A percentile compares a stretch with the other conserved stretches of the same genome.
Conservation (phyloP, 768 basidiomycete species). For the Rhodosporidiobolus odoratus region DNA sequence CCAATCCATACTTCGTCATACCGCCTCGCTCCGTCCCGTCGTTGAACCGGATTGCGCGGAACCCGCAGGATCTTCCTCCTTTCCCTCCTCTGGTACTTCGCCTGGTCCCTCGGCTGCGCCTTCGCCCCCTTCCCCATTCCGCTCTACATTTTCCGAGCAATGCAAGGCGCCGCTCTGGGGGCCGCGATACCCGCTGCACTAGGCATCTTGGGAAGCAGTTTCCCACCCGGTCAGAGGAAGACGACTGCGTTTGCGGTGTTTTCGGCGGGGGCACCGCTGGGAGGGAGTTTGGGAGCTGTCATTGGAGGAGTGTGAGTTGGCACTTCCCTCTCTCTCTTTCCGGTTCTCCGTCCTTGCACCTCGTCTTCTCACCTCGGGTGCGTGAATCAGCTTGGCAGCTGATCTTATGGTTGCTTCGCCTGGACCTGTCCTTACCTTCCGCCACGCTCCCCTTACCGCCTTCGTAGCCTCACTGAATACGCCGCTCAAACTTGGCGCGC, state of each 20-base stretch:
- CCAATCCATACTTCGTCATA: no score
- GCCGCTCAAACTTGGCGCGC: constrained; percentile 60
- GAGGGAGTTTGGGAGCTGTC: constrained; percentile 63
- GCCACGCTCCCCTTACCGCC: neutral
- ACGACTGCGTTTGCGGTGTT: constrained; percentile 77
- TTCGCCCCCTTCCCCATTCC: constrained; percentile 59
- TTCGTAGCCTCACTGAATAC: constrained; percentile 5
- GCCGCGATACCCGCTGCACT: constrained; percentile 60
- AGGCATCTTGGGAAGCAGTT: constrained; percentile 74
- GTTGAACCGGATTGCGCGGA: no score
- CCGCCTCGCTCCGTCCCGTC: neutral
- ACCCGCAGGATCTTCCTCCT: constrained; percentile 53
- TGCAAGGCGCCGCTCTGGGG: constrained; percentile 75
- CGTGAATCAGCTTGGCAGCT: no score
- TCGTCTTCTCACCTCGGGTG: no score
- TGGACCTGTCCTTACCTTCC: neutral
- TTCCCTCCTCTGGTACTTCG: constrained; percentile 56
- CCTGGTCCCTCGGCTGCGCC: constrained; percentile 61
- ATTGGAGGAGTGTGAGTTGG: constrained; percentile 67
- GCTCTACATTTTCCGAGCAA: constrained; percentile 65
- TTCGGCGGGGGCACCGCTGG: constrained; percentile 76
- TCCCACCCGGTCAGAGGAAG: constrained; percentile 63
- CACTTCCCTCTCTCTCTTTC: constrained; percentile 52
- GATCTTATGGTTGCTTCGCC: no score
- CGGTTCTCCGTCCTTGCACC: no score